phyloP scores from a whole-genome alignment of 148 eudicot species.

The Rhododendron molle region DNA sequence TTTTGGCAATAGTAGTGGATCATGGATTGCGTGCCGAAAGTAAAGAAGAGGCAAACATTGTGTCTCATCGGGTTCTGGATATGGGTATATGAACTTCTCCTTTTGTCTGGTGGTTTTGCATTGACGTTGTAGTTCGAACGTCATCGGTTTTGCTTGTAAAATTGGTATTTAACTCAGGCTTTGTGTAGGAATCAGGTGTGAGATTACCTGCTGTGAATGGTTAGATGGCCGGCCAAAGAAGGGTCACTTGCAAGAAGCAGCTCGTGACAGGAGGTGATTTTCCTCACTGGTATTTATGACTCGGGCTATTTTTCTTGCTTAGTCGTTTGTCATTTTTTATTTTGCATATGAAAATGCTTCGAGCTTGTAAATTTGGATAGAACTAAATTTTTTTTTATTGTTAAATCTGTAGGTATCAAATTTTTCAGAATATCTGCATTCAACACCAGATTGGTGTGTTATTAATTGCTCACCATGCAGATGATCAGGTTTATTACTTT shows the following conservation, averaged over 20 bases:
- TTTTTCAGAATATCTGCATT: constrained; percentile 53
- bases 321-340: not conserved
- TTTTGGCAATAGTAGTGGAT: constrained; percentile 83
- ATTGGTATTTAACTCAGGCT: constrained; percentile 34
- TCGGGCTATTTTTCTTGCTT: not conserved
- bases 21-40: constrained; percentile 88
- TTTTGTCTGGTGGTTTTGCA: constrained; percentile 13
- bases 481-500: constrained; percentile 73
- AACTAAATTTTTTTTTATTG: not conserved
- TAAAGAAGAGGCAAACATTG: constrained; percentile 68
- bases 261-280: constrained; percentile 77
- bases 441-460: constrained; percentile 53
- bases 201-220: constrained; percentile 74
- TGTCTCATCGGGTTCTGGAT: constrained; percentile 49
- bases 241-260: constrained; percentile 92
- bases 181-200: constrained; percentile 74
- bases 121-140: not conserved
- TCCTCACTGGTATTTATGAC: not conserved
- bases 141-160: not conserved
- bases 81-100: constrained; percentile 50
- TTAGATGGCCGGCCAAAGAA: constrained; percentile 63
- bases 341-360: not conserved
- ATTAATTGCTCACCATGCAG: constrained; percentile 91
- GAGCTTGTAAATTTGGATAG: not conserved
- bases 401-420: constrained; percentile 50